Conservation (phyloP, 2,329 filamentous ascomycete species). For the Dothideomycetes sp. region DNA sequence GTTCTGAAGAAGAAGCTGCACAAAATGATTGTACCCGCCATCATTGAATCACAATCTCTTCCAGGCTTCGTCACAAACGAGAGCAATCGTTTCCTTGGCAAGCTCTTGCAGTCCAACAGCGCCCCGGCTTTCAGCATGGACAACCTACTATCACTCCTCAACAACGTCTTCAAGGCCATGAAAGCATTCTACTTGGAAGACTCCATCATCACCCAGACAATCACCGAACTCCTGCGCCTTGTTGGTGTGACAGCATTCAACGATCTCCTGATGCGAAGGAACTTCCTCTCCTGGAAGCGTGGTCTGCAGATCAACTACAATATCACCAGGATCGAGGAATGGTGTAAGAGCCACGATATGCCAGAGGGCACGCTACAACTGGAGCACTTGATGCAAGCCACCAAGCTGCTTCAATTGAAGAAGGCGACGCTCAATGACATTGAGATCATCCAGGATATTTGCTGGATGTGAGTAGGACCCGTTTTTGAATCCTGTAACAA, state of each 20-base stretch:
- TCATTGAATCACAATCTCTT: slow-evolving; percentile 96
- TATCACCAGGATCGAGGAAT: slow-evolving; percentile 97
- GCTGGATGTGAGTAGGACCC: slow-evolving; percentile 83
- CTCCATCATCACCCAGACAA: slow-evolving; percentile 86
- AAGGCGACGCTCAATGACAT: slow-evolving; percentile 98
- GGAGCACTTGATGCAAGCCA: slow-evolving; percentile 99
- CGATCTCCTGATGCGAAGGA: slow-evolving; percentile 90
- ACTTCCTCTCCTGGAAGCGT: slow-evolving; percentile 98
- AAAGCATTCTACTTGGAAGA: slow-evolving; percentile 97
- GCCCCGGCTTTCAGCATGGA: slow-evolving; percentile 98
- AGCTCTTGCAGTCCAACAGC: slow-evolving; percentile 83
- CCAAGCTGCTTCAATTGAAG: slow-evolving; percentile 95
- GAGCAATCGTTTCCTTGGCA: slow-evolving; percentile 95
- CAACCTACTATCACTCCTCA: slow-evolving; percentile 86
- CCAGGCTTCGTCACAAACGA: slow-evolving; percentile 98
- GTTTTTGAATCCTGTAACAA: background rate
- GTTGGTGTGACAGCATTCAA: slow-evolving; percentile 98
- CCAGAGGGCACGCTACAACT: slow-evolving; percentile 94
- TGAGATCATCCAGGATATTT: slow-evolving; percentile 99
- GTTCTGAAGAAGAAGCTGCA: slow-evolving; percentile 97
- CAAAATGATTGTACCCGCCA: slow-evolving; percentile 99
- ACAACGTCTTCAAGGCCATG: slow-evolving; percentile 97
- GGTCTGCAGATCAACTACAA: slow-evolving; percentile 99
- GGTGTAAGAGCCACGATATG: slow-evolving; percentile 99
- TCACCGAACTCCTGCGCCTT: slow-evolving; percentile 83